Base-by-base conservation (phyloP, 306 rosid species). In the Astragalus glycyphyllos region DNA sequence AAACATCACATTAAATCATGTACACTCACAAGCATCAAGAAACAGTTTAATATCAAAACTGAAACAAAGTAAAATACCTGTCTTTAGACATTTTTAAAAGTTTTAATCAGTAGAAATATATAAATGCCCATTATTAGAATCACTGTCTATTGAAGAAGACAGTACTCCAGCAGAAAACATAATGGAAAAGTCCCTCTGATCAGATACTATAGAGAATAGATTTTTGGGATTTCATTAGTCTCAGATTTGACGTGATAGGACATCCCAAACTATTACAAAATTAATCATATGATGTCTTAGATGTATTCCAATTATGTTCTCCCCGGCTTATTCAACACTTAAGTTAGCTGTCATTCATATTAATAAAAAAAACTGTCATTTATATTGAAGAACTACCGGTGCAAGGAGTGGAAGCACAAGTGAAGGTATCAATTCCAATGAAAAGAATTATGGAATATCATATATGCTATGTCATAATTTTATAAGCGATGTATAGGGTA, bases 141-240 rank as follows among this genome's bases (percentile, higher is more conserved):
- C 45, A 35, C 53, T 65, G 56, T 51, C 20, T 29, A 56, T 34
- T 63, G 47, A 68, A 40, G 61, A 69, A 46, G 57, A 54, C 65
- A 49, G 17, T 62, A 47, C 40, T 61, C 68, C 45, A 62, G 69
- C 50, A 46, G 56, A 74, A 74, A 62, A 56, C 37, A 73, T 51
- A 26, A 23, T 54, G 53, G 46, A 37, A 35, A 66, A 55, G 32
- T 46, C 12, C 58, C 38, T 29, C 26, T 51, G 56, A 76, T 58
- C 61, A 75, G 44, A 76, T 47, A 32, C 48, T n/a, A 64, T 62
- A 23, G 0, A 58, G 68, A 58, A 57, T 70, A 55, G 8, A 37
- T 53, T 59, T 37, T 17, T n/a, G 55, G 65, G 55, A 55, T 46
- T 72, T 72, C 37, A 65, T 63, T 20, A 11, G 15, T 65, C 74